A percentile compares a stretch with the other conserved stretches of the same genome.
Evolutionary conservation across 345 rosid genomes (phyloP).

Genomic region (Acer negundo): DNA sequence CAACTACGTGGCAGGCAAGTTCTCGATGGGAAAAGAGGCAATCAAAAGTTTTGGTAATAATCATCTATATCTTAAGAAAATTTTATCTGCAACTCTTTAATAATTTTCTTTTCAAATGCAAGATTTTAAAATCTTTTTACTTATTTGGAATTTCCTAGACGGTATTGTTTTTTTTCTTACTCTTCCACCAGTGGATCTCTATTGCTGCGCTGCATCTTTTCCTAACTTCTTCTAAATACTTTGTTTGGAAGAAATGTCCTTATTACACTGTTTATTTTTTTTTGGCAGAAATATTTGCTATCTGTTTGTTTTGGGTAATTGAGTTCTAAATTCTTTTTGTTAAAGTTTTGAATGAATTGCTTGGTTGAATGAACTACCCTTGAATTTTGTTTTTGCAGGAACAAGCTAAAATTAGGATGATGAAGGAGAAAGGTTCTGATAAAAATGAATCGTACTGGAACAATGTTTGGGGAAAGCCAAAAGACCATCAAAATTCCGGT

Average conservation of each 20-base stretch:
- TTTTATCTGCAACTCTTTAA: neutral
- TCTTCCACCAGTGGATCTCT: neutral
- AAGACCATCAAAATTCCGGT: conserved; percentile 67
- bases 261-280: neutral
- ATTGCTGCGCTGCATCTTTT: neutral
- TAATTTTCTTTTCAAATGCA: neutral
- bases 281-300: neutral
- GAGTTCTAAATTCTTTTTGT: neutral
- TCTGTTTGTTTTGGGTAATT: neutral
- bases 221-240: too few species aligned
- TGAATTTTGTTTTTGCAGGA: conserved; percentile 40
- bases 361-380: neutral
- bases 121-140: neutral
- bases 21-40: conserved; percentile 95
- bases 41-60: conserved; percentile 84
- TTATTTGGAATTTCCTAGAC: neutral
- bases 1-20: conserved; percentile 61
- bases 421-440: conserved; percentile 51
- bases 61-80: conserved; percentile 2
- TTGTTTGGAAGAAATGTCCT: neutral
- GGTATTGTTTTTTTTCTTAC: neutral
- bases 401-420: conserved; percentile 77
- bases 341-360: neutral
- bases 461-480: conserved; percentile 63
- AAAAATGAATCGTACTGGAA: conserved; percentile 66